Evolutionary conservation across 23 red algal species (phyloP), one percentile per base, ranked within the genome.

Genomic region (Chondrus crispus): DNA sequence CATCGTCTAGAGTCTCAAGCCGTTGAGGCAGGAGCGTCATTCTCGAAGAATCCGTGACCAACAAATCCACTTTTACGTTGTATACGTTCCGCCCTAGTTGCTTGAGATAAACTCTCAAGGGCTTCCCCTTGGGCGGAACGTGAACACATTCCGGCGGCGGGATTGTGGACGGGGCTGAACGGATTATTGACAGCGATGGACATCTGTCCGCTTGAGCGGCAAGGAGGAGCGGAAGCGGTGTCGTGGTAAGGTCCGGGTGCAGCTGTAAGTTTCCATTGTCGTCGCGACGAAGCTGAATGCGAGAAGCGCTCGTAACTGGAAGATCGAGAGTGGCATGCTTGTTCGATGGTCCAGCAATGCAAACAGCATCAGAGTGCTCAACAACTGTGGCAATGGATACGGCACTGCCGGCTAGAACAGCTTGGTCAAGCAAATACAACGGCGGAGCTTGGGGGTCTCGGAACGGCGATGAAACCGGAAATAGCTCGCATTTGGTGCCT

Each of bases 341-440:
- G 2, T 29, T 26, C 62, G 33, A 2, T 42, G 33, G 4, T 26
- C 22, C 32, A 60, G 77, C 32, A 82, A 5, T 47, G 77, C 44
- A 30, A 82, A 40, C 41, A 48, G 33, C 28, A 72, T 75, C 10
- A 66, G 60, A 22, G 18, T 66, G 18, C 9, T 22, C 26, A 32
- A 32, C 7, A 7, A 66, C 26, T 7, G 18, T 22, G 26, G 60
- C 35, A n/a, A 66, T 8, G 60, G 58, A 66, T 6, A 66, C 60
- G 18, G 60, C 18, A 32, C 20, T 35, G 2, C n/a, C 9, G 20
- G 43, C 11, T 37, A 72, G 42, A 38, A 24, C 9, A 36, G 43
- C 18, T 2, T 43, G 46, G 24, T 87, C 84, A 2, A 87, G 68
- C 19, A 87, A 41, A 24, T 71, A 87, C 62, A 87, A 37, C 8